Evolutionary conservation across 305 asterid species (phyloP), one percentile per base, ranked within the genome.

Genomic region (Fraxinus nigra): DNA sequence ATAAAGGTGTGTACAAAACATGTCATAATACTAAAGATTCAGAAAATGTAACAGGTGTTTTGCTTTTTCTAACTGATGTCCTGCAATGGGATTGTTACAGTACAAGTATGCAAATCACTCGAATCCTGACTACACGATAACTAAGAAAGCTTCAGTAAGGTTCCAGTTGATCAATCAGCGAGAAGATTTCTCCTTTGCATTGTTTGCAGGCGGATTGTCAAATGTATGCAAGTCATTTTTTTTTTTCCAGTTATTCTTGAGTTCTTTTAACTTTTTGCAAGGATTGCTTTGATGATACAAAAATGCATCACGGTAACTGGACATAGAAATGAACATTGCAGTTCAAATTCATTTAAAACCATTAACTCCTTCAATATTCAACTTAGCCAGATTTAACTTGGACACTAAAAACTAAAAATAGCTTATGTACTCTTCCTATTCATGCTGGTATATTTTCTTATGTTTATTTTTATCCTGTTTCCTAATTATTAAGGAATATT

Each of bases 1-100:
- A 79, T 95, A 73, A 95, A 95, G 98, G 98, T 95, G 84, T 78
- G 81, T 70, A 26, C 82, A 61, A 24, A 22, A 63, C 51, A 48
- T 11, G 61, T 16, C 22, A 51, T 10, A 35, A 30, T 34, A n/a
- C 38, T 51, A n/a, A 4, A 37, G 73, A 28, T 72, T 32, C 22
- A 8, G 34, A 63, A 63, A 63, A 24, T 8, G 4, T 63, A 24
- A 26, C 16, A 24, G 30, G 28, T 24, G 26, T 20, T 63, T 63
- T 3, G 6, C 34, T 10, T 63, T 63, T 9, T 22, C 72, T 63
- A 20, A 20, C 16, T 22, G 72, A 26, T 63, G 16, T 63, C 72
- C 7, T n/a, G 13, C 4, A 38, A 67, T 0, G 3, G 48, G 1
- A 8, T n/a, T 48, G n/a, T 76, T 74, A 28, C 87, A 87, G 89